These are phyloP conservation scores for Cyberlindnera veronae DNA, from an alignment of 805 yeast genomes.

Conservation along the genomic window DNA sequence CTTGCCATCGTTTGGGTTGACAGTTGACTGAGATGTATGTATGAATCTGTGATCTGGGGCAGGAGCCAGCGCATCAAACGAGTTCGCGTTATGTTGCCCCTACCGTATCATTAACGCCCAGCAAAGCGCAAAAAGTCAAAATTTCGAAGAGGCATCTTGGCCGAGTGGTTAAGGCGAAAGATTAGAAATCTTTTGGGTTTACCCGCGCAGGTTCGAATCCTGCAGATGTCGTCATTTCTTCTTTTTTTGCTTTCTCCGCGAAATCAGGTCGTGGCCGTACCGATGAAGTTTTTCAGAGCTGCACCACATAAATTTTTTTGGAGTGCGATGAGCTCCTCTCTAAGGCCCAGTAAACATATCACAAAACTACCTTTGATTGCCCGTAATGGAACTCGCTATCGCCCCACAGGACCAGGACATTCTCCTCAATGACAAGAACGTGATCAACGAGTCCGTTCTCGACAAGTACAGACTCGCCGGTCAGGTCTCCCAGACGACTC, in stretches of 20 bases:
- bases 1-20: too few species aligned
- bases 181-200: constrained; percentile 58
- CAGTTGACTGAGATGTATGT: constrained; percentile 56
- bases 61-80: too few species aligned
- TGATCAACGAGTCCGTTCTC: constrained; percentile 54
- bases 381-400: constrained; percentile 65
- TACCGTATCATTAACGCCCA: neutral
- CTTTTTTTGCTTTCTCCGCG: constrained; percentile 27
- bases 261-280: constrained; percentile 7
- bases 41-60: too few species aligned
- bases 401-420: constrained; percentile 72
- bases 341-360: neutral
- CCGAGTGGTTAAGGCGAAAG: constrained; percentile 70
- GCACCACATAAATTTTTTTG: constrained; percentile 12
- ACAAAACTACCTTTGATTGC: too few species aligned
- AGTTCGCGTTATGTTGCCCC: too few species aligned
- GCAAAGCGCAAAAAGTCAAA: neutral
- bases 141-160: constrained; percentile 39
- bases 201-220: constrained; percentile 69
- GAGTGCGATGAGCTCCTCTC: constrained; percentile 10
- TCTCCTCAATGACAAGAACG: constrained; percentile 69
- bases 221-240: constrained; percentile 61
- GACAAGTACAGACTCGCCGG: constrained; percentile 90
- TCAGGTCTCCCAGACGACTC: constrained; percentile 79
- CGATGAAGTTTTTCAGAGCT: constrained; percentile 6